Evolutionary conservation across 345 rosid species (phyloP).

Genomic region (Streptanthus diversifolius): DNA sequence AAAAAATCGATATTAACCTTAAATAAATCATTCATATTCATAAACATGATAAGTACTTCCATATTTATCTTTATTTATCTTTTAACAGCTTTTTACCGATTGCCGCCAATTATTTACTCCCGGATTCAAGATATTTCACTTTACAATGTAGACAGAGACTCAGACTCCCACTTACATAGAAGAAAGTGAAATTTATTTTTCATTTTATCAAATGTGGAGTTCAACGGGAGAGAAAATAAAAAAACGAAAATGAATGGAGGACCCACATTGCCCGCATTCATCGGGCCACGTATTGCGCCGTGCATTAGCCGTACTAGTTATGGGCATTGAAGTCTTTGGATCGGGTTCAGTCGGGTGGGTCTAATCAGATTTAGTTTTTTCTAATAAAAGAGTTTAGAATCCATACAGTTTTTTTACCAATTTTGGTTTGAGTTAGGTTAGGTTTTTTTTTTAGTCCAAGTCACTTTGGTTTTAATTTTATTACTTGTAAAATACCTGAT

Average conservation of each 20-base stretch:
- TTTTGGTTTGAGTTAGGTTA: too few relatives aligned
- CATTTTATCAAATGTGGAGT: not conserved
- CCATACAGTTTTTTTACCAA: too few relatives aligned
- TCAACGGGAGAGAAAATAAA: not conserved
- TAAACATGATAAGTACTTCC: not conserved
- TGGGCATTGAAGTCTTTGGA: too few relatives aligned
- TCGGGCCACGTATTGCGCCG: conserved; percentile 51
- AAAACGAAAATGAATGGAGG: not conserved
- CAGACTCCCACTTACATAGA: not conserved
- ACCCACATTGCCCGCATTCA: conserved; percentile 43
- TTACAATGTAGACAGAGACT: not conserved
- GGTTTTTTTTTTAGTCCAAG: too few relatives aligned
- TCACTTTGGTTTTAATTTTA: too few relatives aligned
- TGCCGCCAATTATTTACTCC: conserved; percentile 16
- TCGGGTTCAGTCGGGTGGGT: too few relatives aligned
- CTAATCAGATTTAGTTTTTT: too few relatives aligned
- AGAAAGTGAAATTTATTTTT: not conserved
- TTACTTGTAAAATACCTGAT: too few relatives aligned
- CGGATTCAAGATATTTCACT: conserved; percentile 10
- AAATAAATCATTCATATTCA: not conserved
- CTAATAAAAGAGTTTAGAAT: too few relatives aligned
- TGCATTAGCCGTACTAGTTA: conserved; percentile 56
- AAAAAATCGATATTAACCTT: not conserved
- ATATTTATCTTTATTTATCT: not conserved
- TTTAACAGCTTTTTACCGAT: not conserved